These are phyloP conservation scores for Pouteria glomerata DNA, from an alignment of 148 eudicot species.

Conservation along the genomic window DNA sequence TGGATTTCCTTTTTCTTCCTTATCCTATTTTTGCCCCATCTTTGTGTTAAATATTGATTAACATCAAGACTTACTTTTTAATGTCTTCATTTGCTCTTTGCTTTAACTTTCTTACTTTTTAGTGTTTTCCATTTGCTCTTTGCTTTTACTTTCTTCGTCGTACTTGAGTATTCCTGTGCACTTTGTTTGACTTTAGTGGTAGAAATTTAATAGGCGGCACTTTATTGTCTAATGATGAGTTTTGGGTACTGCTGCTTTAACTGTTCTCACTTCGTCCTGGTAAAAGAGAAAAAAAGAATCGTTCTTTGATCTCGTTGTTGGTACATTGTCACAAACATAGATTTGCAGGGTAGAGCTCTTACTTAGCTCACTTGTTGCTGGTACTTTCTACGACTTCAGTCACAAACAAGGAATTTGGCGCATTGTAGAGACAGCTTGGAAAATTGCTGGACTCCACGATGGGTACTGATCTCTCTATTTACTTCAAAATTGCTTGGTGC, in stretches of 20 bases:
- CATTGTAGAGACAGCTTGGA: neutral
- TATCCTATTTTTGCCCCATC: neutral
- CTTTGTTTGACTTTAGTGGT: neutral
- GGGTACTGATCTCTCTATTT: neutral
- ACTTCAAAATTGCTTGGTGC: neutral
- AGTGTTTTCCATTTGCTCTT: neutral
- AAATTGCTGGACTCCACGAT: neutral
- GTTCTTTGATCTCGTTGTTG: neutral
- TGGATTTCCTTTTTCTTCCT: conserved; percentile 2
- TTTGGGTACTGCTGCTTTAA: neutral
- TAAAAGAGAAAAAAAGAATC: too few relatives aligned
- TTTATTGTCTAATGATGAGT: conserved; percentile 6
- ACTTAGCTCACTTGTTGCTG: neutral
- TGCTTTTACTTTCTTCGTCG: neutral
- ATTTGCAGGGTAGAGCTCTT: neutral
- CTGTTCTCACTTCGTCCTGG: neutral
- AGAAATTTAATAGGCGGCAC: neutral
- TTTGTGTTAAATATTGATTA: neutral
- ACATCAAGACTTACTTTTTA: neutral
- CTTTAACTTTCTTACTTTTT: neutral
- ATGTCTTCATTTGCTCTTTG: neutral
- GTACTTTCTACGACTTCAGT: neutral
- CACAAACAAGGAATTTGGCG: neutral
- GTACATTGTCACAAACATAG: neutral
- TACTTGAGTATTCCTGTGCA: conserved; percentile 4